A percentile compares a stretch with the other conserved stretches of the same genome.
phyloP scores from a whole-genome alignment of 2,329 filamentous ascomycete genomes.

The Venturia effusa region DNA sequence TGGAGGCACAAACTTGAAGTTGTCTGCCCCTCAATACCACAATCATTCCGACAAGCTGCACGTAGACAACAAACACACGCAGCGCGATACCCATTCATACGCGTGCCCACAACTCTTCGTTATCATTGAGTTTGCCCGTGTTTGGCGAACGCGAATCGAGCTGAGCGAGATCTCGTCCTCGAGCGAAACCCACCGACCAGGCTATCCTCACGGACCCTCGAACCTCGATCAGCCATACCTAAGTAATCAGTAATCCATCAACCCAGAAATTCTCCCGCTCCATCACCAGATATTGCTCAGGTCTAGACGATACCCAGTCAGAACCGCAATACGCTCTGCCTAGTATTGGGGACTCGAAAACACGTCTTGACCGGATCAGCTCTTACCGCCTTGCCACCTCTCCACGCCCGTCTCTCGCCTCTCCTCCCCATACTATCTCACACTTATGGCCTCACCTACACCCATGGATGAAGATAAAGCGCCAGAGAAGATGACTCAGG shows the following conservation, averaged over 20 bases:
- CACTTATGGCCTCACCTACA: background rate
- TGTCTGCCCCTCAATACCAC: background rate
- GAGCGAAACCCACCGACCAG: background rate
- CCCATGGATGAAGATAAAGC: constrained; percentile 11
- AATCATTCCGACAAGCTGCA: background rate
- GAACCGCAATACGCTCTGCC: background rate
- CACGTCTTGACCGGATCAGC: constrained; percentile 2
- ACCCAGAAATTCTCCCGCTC: background rate
- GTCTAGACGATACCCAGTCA: background rate
- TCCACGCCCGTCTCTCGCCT: background rate
- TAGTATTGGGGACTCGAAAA: background rate
- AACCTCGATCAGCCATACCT: background rate
- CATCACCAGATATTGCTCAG: background rate
- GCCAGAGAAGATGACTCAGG: constrained; percentile 20
- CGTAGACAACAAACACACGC: background rate
- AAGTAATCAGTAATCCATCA: background rate
- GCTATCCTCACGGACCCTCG: background rate
- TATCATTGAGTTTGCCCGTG: background rate
- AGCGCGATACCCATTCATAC: background rate
- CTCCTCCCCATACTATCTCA: background rate
- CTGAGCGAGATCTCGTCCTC: background rate
- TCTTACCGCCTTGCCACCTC: constrained; percentile 5
- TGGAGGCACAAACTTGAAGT: background rate
- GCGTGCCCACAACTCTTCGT: background rate
- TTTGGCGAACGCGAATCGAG: background rate